Conservation (phyloP, 2,329 filamentous ascomycete genomes). For the Dryadomyces quercus-mongolicae region DNA sequence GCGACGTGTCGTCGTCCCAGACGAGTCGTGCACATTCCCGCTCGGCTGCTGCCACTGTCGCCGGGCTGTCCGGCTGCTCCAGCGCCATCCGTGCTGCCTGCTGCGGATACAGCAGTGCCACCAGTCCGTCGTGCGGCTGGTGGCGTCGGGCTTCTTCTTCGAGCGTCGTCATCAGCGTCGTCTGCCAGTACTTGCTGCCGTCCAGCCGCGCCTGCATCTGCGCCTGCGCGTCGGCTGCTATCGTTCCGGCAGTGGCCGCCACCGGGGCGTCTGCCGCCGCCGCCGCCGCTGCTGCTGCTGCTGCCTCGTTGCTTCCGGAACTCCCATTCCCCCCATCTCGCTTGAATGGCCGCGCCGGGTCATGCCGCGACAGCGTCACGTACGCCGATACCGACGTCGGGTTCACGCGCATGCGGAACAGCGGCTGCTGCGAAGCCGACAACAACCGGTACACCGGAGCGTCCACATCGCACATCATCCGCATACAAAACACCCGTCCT, state of each 20-base stretch:
- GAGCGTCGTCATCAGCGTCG: slow-evolving; percentile 44
- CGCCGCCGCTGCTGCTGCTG: background rate
- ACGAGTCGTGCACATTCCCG: slow-evolving; percentile 58
- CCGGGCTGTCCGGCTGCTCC: slow-evolving; percentile 45
- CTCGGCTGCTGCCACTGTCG: slow-evolving; percentile 50
- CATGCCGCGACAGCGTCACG: slow-evolving; percentile 45
- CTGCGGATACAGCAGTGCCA: slow-evolving; percentile 57
- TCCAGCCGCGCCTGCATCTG: slow-evolving; percentile 24
- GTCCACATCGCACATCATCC: slow-evolving; percentile 41
- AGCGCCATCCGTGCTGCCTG: slow-evolving; percentile 52
- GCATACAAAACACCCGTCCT: slow-evolving; percentile 47
- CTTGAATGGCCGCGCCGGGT: slow-evolving; percentile 46
- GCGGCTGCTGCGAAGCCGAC: slow-evolving; percentile 47
- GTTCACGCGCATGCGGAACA: slow-evolving; percentile 54
- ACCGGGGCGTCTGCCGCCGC: background rate
- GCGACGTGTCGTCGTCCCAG: slow-evolving; percentile 52
- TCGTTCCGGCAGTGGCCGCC: slow-evolving; percentile 20
- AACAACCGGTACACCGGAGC: slow-evolving; percentile 56
- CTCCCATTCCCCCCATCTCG: slow-evolving; percentile 13
- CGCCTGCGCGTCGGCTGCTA: slow-evolving; percentile 20
- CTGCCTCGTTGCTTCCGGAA: slow-evolving; percentile 6
- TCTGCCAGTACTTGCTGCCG: slow-evolving; percentile 40
- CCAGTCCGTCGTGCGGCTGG: slow-evolving; percentile 47
- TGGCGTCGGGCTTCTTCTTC: slow-evolving; percentile 41
- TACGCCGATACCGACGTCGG: slow-evolving; percentile 52